These are phyloP conservation scores for Suillus hirtellus DNA, from an alignment of 768 basidiomycete species.

Conservation along the genomic window DNA sequence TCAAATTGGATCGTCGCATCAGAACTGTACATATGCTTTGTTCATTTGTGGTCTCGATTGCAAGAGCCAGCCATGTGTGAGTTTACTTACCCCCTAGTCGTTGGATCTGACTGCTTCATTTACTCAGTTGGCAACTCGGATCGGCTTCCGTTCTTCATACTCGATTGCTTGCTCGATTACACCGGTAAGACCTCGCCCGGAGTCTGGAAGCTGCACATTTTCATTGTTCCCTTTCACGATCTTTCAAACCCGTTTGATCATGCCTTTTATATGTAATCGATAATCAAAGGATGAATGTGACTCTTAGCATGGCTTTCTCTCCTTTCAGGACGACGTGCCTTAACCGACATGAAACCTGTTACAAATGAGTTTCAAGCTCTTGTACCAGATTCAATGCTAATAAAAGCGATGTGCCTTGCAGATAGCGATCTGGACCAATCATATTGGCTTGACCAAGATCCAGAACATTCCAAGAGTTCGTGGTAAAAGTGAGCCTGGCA, in stretches of 20 bases:
- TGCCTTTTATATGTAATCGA: background rate
- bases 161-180: background rate
- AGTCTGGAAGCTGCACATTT: background rate
- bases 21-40: background rate
- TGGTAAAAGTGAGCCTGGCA: background rate
- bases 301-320: background rate
- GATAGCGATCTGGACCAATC: background rate
- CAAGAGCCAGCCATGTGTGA: background rate
- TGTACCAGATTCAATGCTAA: background rate
- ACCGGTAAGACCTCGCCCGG: background rate
- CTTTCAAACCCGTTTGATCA: background rate
- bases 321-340: background rate
- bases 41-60: background rate
- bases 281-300: background rate
- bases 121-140: too few species aligned
- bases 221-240: background rate
- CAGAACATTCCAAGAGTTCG: background rate
- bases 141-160: background rate
- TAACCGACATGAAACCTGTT: background rate
- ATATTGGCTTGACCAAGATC: background rate
- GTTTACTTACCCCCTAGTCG: too few species aligned
- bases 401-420: background rate
- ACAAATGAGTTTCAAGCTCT: background rate
- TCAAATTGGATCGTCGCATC: background rate
- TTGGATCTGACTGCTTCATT: background rate